Evolutionary conservation across 176 grass and related monocot genomes (phyloP).

Genomic region (Avena sativa): DNA sequence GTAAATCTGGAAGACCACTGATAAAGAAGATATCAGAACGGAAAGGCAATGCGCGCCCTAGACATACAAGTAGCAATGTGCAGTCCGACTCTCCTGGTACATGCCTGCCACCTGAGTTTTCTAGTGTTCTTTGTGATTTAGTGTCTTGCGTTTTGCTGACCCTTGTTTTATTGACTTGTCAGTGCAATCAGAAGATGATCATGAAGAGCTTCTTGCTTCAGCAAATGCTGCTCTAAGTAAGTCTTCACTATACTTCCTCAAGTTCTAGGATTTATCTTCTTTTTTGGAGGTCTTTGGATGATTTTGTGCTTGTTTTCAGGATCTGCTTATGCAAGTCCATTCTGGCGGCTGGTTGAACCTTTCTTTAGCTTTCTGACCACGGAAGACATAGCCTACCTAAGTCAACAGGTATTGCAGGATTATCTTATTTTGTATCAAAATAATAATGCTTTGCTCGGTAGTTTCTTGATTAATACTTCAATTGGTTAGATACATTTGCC

Average conservation of each 20-base stretch:
- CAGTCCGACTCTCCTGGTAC: slow-evolving; percentile 67
- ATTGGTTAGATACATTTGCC: slow-evolving; percentile 59
- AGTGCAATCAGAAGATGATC: slow-evolving; percentile 70
- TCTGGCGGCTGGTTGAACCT: slow-evolving; percentile 70
- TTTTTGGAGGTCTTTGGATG: slow-evolving; percentile 18
- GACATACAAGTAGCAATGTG: slow-evolving; percentile 57
- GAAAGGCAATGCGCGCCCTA: slow-evolving; percentile 62
- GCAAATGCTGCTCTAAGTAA: slow-evolving; percentile 68
- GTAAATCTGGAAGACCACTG: slow-evolving; percentile 80
- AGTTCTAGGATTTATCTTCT: slow-evolving; percentile 26
- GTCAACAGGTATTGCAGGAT: slow-evolving; percentile 56
- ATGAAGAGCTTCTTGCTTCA: slow-evolving; percentile 67
- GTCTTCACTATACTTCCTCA: slow-evolving; percentile 19
- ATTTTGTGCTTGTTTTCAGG: slow-evolving; percentile 53
- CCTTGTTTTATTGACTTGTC: slow-evolving; percentile 53
- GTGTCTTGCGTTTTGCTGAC: slow-evolving; percentile 40
- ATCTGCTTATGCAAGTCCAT: slow-evolving; percentile 42
- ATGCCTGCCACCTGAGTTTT: neutral
- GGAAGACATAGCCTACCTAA: slow-evolving; percentile 64
- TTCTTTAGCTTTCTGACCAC: slow-evolving; percentile 61
- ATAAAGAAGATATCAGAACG: slow-evolving; percentile 84
- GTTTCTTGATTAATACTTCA: slow-evolving; percentile 49
- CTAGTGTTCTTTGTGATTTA: slow-evolving; percentile 30
- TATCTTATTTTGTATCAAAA: slow-evolving; percentile 37
- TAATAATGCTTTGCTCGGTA: slow-evolving; percentile 15